phyloP scores from a whole-genome alignment of 2,329 filamentous ascomycete genomes.

The Amphichorda felina region DNA sequence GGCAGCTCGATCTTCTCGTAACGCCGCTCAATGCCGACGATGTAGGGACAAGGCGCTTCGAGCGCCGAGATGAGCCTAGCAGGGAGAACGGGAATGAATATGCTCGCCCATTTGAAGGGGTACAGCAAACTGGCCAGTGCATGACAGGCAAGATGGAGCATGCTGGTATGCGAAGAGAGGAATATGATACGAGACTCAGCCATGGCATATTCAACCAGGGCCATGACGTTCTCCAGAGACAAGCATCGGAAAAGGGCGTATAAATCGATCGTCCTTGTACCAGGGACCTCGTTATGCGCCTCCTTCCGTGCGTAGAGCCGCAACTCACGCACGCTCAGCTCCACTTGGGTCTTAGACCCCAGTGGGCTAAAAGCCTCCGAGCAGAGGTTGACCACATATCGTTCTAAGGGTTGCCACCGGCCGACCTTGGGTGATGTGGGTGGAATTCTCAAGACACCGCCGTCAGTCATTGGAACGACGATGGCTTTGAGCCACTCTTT shows the following conservation, averaged over 20 bases:
- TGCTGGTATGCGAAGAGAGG: constrained; percentile 86
- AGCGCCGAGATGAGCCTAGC: constrained; percentile 80
- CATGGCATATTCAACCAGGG: constrained; percentile 85
- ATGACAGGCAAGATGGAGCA: constrained; percentile 87
- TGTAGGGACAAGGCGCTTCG: constrained; percentile 92
- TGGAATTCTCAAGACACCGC: constrained; percentile 69
- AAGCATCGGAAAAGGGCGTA: constrained; percentile 87
- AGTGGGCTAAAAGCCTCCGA: constrained; percentile 88
- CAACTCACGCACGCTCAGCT: constrained; percentile 79
- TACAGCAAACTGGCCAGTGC: constrained; percentile 81
- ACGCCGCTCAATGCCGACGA: constrained; percentile 86
- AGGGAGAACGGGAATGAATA: constrained; percentile 86
- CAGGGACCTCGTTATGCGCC: constrained; percentile 83
- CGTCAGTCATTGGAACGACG: constrained; percentile 91
- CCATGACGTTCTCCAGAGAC: constrained; percentile 83
- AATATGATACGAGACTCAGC: constrained; percentile 93
- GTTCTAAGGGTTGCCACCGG: constrained; percentile 90
- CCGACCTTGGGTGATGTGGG: constrained; percentile 83
- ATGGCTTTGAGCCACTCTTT: constrained; percentile 96
- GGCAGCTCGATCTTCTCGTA: constrained; percentile 81
- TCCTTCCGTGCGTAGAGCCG: constrained; percentile 89
- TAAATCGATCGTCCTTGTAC: constrained; percentile 80
- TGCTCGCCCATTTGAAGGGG: constrained; percentile 83
- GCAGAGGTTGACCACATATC: constrained; percentile 94
- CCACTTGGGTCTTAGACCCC: constrained; percentile 90